phyloP scores from a whole-genome alignment of 1,139 yeast genomes.

The Yamadazyma diddensiae region DNA sequence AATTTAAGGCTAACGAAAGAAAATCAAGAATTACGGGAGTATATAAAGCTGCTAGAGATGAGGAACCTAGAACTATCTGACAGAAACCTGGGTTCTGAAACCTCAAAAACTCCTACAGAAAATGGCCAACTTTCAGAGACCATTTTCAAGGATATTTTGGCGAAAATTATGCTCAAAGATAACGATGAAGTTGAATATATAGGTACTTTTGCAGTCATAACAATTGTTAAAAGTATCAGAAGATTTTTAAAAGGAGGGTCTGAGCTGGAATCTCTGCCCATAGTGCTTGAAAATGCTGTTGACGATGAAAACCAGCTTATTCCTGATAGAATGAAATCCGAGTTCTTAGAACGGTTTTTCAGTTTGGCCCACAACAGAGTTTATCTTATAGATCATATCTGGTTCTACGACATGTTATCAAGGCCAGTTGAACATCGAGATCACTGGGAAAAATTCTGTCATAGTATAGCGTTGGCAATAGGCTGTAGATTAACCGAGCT shows the following conservation, averaged over 20 bases:
- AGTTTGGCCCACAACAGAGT: conserved; percentile 16
- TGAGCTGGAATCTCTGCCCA: conserved; percentile 5
- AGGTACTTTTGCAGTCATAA: conserved; percentile 16
- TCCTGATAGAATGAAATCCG: conserved; percentile 9
- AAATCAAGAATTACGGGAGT: not conserved
- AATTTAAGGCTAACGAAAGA: not conserved
- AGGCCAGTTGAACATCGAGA: conserved; percentile 3
- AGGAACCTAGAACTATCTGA: not conserved
- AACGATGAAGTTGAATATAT: conserved; percentile 14
- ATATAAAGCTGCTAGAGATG: not conserved
- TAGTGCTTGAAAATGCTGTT: conserved; percentile 6
- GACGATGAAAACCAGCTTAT: conserved; percentile 4
- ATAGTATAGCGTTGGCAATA: conserved; percentile 14
- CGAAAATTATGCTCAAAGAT: conserved; percentile 10
- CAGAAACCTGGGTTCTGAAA: not conserved
- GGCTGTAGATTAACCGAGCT: conserved; percentile 15
- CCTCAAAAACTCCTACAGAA: not conserved
- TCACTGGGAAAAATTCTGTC: conserved; percentile 13
- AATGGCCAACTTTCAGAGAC: conserved; percentile 3
- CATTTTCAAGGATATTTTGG: conserved; percentile 11
- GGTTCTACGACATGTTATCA: conserved; percentile 9
- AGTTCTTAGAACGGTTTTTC: conserved; percentile 12
- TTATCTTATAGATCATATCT: conserved; percentile 12
- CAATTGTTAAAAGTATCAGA: conserved; percentile 14
- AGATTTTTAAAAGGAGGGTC: conserved; percentile 8